A percentile compares a stretch with the other conserved stretches of the same genome.
phyloP scores from a whole-genome alignment of 208 protist species.

The Acanthamoeba royreba region DNA sequence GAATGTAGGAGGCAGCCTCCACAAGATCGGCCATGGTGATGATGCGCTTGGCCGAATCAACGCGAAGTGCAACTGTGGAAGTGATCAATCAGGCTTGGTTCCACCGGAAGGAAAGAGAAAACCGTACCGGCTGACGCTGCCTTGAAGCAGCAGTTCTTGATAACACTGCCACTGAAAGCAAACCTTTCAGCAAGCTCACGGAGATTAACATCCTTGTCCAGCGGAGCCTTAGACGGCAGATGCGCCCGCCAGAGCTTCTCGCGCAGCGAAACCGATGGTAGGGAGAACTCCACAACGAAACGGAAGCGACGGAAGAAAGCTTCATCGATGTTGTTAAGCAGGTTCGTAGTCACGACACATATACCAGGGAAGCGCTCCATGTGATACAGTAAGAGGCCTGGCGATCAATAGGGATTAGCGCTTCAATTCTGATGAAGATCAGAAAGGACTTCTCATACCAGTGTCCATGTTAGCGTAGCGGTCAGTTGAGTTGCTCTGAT shows the following conservation, averaged over 20 bases:
- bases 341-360: not conserved
- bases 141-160: slow-evolving; percentile 32
- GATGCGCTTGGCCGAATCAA: not conserved
- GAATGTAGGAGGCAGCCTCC: too few relatives aligned
- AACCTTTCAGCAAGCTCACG: not conserved
- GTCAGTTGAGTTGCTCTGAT: not conserved
- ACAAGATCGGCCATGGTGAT: slow-evolving; percentile 24
- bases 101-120: too few relatives aligned
- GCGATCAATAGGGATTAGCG: too few relatives aligned
- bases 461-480: slow-evolving; percentile 7
- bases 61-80: not conserved
- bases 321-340: not conserved
- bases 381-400: not conserved
- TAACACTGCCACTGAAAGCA: not conserved
- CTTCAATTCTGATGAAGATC: too few relatives aligned
- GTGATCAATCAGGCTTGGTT: too few relatives aligned
- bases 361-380: not conserved
- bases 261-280: not conserved
- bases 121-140: too few relatives aligned
- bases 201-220: not conserved
- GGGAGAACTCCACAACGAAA: not conserved
- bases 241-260: not conserved
- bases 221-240: not conserved
- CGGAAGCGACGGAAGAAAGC: not conserved
- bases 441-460: too few relatives aligned